phyloP scores from a whole-genome alignment of 345 rosid species.

The Salix arbutifolia region DNA sequence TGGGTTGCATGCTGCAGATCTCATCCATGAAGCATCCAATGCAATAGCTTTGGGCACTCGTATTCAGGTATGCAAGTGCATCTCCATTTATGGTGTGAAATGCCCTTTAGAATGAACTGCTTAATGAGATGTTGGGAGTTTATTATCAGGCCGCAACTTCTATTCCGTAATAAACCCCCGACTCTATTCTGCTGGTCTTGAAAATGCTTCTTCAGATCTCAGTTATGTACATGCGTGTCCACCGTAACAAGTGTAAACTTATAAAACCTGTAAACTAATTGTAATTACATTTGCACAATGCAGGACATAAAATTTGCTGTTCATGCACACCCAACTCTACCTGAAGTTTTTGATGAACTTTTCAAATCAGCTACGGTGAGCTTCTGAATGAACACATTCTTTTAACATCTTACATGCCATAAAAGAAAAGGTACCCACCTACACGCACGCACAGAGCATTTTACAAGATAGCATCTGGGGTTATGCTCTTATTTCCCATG shows the following conservation, averaged over 20 bases:
- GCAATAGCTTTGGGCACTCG: conserved; percentile 88
- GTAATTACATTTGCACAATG: conserved; percentile 4
- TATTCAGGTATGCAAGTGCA: conserved; percentile 52
- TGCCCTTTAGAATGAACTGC: not conserved
- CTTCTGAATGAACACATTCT: conserved; percentile 6
- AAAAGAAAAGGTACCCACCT: not conserved
- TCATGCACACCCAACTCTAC: conserved; percentile 97
- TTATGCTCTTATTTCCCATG: not conserved
- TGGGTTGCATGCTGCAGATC: conserved; percentile 98
- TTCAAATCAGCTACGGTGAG: conserved; percentile 94
- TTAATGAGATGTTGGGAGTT: not conserved
- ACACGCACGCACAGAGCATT: not conserved
- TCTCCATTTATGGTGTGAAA: not conserved
- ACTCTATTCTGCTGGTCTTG: not conserved
- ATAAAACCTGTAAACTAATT: not conserved
- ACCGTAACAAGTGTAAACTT: not conserved
- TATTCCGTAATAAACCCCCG: not conserved
- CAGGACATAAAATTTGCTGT: conserved; percentile 93
- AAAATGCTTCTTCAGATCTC: not conserved
- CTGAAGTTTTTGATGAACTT: conserved; percentile 96
- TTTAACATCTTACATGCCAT: not conserved
- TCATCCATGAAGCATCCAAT: conserved; percentile 98
- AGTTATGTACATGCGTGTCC: not conserved
- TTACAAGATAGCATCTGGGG: not conserved
- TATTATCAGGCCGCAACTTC: not conserved